Evolutionary conservation across 2,329 filamentous ascomycete genomes (phyloP).

Genomic region (Trichoderma harzianum): DNA sequence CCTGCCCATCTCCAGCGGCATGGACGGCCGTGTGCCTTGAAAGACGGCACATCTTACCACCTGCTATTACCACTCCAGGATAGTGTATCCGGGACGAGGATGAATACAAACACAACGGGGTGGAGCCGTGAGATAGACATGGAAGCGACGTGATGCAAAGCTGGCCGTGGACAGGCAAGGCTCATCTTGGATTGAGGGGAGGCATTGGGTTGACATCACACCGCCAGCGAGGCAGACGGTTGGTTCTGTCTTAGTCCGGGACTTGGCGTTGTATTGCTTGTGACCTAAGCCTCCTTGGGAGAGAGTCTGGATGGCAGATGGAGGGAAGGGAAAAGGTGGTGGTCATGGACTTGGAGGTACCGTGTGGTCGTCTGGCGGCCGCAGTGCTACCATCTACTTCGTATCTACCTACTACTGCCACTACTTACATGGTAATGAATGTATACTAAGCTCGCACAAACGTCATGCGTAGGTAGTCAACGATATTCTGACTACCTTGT

Average conservation of each 20-base stretch:
- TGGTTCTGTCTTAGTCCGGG: background rate
- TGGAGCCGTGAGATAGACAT: slow-evolving; percentile 11
- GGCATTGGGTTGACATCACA: slow-evolving; percentile 15
- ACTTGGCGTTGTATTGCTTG: background rate
- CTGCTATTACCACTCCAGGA: background rate
- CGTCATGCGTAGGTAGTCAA: background rate
- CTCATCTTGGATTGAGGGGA: slow-evolving; percentile 2
- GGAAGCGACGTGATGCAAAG: slow-evolving; percentile 12
- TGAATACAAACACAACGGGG: background rate
- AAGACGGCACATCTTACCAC: background rate
- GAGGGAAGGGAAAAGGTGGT: background rate
- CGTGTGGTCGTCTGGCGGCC: background rate
- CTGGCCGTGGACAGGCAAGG: background rate
- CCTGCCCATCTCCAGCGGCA: background rate
- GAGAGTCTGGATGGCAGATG: background rate
- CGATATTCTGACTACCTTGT: background rate
- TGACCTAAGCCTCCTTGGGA: background rate
- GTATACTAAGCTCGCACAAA: background rate
- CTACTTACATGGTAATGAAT: too few species aligned
- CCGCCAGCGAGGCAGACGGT: slow-evolving; percentile 3
- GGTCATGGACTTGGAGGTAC: background rate
- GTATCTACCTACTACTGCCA: background rate
- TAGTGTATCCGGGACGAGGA: background rate
- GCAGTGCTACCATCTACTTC: background rate
- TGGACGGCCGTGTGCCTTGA: background rate